Conservation (phyloP, 768 basidiomycete species). For the Termitomyces sp. region DNA sequence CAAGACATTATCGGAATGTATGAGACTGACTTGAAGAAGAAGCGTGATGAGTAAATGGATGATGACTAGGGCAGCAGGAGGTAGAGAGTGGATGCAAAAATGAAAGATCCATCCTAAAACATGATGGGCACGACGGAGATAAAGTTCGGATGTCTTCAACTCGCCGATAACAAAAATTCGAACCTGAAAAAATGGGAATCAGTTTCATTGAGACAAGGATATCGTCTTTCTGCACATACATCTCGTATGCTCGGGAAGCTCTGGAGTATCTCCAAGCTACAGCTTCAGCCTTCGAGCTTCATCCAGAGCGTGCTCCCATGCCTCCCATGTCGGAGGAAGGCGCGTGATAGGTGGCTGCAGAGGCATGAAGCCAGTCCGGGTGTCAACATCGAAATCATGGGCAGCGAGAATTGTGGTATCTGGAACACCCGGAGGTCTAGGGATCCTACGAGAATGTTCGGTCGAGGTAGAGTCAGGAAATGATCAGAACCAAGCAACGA, state of each 20-base stretch:
- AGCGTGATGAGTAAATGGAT: slow-evolving; percentile 76
- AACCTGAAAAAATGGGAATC: slow-evolving; percentile 35
- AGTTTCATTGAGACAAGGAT: not conserved
- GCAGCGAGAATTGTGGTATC: slow-evolving; percentile 37
- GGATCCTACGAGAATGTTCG: slow-evolving; percentile 13
- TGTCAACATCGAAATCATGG: slow-evolving; percentile 91
- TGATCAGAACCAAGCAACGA: slow-evolving; percentile 11
- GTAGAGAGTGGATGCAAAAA: slow-evolving; percentile 73
- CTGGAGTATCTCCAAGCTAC: slow-evolving; percentile 56
- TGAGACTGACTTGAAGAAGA: slow-evolving; percentile 74
- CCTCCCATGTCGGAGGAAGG: slow-evolving; percentile 58
- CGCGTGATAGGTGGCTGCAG: slow-evolving; percentile 64
- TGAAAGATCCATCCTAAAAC: slow-evolving; percentile 77
- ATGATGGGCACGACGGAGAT: slow-evolving; percentile 72
- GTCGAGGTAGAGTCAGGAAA: slow-evolving; percentile 17
- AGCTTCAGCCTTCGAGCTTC: slow-evolving; percentile 44
- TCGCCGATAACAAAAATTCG: slow-evolving; percentile 44
- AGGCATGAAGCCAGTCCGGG: slow-evolving; percentile 89
- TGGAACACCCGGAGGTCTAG: slow-evolving; percentile 10
- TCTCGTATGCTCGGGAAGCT: slow-evolving; percentile 35
- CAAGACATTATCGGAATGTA: slow-evolving; percentile 90
- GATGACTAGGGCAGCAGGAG: slow-evolving; percentile 42
- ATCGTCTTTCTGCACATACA: slow-evolving; percentile 30
- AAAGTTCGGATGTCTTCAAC: slow-evolving; percentile 46
- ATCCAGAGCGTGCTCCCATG: slow-evolving; percentile 67